phyloP scores from a whole-genome alignment of 768 basidiomycete genomes.

The Boletellus ananiceps region DNA sequence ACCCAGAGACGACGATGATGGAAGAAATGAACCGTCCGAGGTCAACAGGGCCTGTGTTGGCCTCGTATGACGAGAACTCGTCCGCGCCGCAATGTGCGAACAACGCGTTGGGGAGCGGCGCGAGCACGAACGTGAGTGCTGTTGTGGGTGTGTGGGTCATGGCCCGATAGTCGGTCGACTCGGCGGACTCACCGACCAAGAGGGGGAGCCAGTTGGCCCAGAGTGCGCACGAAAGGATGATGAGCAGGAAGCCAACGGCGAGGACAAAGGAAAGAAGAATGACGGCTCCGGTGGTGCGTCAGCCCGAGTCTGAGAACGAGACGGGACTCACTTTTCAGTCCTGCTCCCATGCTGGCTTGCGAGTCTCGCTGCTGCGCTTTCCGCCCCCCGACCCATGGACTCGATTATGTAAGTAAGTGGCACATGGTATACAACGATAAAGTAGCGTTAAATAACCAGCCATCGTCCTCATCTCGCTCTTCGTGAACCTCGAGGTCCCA shows the following conservation, averaged over 20 bases:
- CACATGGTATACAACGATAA: not conserved
- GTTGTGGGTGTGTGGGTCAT: not conserved
- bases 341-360: conserved; percentile 48
- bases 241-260: conserved; percentile 94
- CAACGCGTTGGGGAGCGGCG: conserved; percentile 91
- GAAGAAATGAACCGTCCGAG: conserved; percentile 94
- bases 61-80: conserved; percentile 79
- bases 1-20: conserved; percentile 86
- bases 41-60: conserved; percentile 68
- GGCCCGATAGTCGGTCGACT: not conserved
- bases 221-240: conserved; percentile 94
- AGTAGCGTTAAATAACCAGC: not conserved
- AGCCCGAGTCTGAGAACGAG: conserved; percentile 2
- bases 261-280: conserved; percentile 96
- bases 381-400: not conserved
- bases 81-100: conserved; percentile 91
- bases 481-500: conserved; percentile 32
- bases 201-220: conserved; percentile 97
- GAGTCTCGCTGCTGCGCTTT: conserved; percentile 5
- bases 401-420: conserved; percentile 19
- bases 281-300: conserved; percentile 56
- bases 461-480: conserved; percentile 18
- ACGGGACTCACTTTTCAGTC: conserved; percentile 56
- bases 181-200: conserved; percentile 71
- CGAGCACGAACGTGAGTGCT: conserved; percentile 94